Conservation (phyloP, 441 rosid genomes). For the Erodium moschatum region DNA sequence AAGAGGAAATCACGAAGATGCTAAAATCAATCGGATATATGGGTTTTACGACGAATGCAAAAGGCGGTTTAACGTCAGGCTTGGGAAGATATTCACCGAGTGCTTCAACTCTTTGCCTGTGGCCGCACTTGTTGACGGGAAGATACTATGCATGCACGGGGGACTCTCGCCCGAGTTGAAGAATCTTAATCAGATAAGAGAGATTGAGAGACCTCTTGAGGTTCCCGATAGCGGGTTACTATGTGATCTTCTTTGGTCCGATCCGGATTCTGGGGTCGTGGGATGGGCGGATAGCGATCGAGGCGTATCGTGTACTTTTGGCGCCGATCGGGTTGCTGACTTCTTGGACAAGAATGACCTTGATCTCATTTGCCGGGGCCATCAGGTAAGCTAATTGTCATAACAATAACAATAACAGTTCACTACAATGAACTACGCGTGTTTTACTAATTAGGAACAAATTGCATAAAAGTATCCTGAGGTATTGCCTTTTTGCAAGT, state of each 20-base stretch:
- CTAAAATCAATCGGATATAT: conserved; percentile 86
- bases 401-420: no score
- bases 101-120: conserved; percentile 93
- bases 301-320: conserved; percentile 89
- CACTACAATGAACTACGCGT: no score
- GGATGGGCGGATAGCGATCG: conserved; percentile 93
- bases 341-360: conserved; percentile 88
- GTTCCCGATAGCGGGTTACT: conserved; percentile 90
- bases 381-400: conserved; percentile 47
- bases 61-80: conserved; percentile 68
- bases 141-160: conserved; percentile 95
- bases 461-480: no score
- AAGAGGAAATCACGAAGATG: conserved; percentile 98
- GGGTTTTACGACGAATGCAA: conserved; percentile 88
- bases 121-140: conserved; percentile 77
- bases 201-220: conserved; percentile 74
- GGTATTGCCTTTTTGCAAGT: no score
- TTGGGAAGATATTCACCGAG: conserved; percentile 88
- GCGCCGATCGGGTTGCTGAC: conserved; percentile 65
- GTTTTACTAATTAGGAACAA: no score
- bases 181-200: conserved; percentile 60
- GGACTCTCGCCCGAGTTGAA: conserved; percentile 86
- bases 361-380: conserved; percentile 92
- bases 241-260: conserved; percentile 97
- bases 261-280: conserved; percentile 63